Percentiles rank a stretch among this genome's conserved stretches.
These are phyloP conservation scores for Neonectria neomacrospora DNA, from an alignment of 2,329 filamentous ascomycete species.

Conservation along the genomic window DNA sequence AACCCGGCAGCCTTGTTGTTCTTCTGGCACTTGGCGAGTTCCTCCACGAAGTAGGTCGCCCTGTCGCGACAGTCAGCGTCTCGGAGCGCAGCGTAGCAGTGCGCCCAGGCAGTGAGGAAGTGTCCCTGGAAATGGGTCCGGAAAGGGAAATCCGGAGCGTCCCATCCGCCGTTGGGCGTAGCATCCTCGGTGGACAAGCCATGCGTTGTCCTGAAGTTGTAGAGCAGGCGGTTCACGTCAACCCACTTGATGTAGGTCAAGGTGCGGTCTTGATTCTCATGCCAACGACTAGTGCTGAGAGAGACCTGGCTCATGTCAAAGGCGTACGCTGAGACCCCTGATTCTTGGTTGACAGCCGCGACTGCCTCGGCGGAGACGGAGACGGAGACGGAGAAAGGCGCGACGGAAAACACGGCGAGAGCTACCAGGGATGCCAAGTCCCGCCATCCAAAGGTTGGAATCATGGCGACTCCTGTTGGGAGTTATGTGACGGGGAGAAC, in stretches of 20 bases:
- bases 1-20: conserved; percentile 61
- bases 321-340: conserved; percentile 20
- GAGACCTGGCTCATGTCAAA: conserved; percentile 27
- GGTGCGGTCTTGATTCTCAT: conserved; percentile 54
- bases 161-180: conserved; percentile 61
- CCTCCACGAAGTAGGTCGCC: conserved; percentile 58
- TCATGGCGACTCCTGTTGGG: conserved; percentile 1
- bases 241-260: conserved; percentile 58
- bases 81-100: conserved; percentile 57
- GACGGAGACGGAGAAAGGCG: background rate
- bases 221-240: conserved; percentile 58
- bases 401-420: background rate
- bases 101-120: conserved; percentile 61
- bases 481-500: background rate
- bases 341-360: conserved; percentile 6
- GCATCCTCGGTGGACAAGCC: conserved; percentile 59
- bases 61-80: conserved; percentile 57
- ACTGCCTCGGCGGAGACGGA: conserved; percentile 2
- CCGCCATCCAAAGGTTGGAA: background rate
- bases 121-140: conserved; percentile 63
- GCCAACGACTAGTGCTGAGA: conserved; percentile 45
- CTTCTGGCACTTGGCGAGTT: conserved; percentile 61
- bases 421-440: conserved; percentile 13
- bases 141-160: conserved; percentile 65
- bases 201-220: conserved; percentile 60